Percentiles rank a stretch among this genome's conserved stretches.
phyloP scores from a whole-genome alignment of 164 flowering plant species.

The Brasenia schreberi region DNA sequence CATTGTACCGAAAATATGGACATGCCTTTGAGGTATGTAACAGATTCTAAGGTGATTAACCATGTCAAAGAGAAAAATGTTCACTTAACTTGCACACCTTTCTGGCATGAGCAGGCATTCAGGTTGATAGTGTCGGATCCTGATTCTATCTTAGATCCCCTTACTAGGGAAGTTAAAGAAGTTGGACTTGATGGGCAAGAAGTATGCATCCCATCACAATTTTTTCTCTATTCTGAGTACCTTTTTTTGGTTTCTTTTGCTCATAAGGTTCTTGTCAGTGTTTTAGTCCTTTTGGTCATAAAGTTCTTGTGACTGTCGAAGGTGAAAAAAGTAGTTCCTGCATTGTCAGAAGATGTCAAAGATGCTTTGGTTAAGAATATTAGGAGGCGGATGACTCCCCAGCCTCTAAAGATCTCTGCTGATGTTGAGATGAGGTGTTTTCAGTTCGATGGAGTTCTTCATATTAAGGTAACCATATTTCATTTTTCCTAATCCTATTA shows the following conservation, averaged over 20 bases:
- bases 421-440: conserved; percentile 96
- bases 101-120: conserved; percentile 49
- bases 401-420: conserved; percentile 84
- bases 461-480: conserved; percentile 55
- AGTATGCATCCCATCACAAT: conserved; percentile 22
- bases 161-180: conserved; percentile 87
- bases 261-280: too few relatives aligned
- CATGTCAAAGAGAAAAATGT: neutral
- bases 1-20: conserved; percentile 78
- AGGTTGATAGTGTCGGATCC: conserved; percentile 76
- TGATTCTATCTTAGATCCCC: conserved; percentile 58
- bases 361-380: conserved; percentile 79
- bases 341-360: conserved; percentile 75
- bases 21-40: conserved; percentile 87
- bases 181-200: conserved; percentile 83
- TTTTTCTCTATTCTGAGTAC: neutral
- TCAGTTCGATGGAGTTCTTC: conserved; percentile 97
- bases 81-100: neutral
- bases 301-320: conserved; percentile 8
- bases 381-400: conserved; percentile 93
- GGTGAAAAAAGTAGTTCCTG: conserved; percentile 83
- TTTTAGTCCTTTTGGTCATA: too few relatives aligned
- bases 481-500: neutral
- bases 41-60: neutral
- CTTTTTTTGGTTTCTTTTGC: neutral